Percentiles rank a stretch among this genome's conserved stretches.
Evolutionary conservation across 129 eudicot genomes (phyloP).

Genomic region (Deinandra increscens): DNA sequence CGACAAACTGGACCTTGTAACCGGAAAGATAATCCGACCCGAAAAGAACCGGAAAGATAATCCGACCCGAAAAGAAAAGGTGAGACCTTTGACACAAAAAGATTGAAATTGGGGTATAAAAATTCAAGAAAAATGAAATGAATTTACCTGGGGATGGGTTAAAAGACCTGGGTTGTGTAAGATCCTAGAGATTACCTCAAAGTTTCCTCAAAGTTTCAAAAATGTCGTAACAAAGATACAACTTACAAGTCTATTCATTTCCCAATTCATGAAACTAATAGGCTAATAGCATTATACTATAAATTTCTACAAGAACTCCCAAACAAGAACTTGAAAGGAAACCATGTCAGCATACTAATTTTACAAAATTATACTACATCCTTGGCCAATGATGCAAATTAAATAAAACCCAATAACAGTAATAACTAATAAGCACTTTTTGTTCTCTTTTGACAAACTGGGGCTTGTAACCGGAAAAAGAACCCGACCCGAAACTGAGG

Average conservation of each 20-base stretch:
- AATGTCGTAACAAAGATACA: not conserved
- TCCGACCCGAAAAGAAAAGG: constrained; percentile 25
- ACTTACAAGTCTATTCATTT: not conserved
- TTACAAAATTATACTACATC: not conserved
- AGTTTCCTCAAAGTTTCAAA: too few relatives aligned
- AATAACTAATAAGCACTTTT: not conserved
- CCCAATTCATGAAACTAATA: constrained; percentile 2
- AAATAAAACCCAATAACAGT: constrained; percentile 5
- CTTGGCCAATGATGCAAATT: constrained; percentile 3
- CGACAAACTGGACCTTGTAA: not conserved
- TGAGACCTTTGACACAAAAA: constrained; percentile 9
- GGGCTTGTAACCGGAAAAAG: not conserved
- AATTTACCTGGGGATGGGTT: constrained; percentile 54
- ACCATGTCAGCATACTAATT: not conserved
- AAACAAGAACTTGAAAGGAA: not conserved
- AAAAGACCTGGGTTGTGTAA: constrained; percentile 82
- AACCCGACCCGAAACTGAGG: not conserved
- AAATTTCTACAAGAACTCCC: constrained; percentile 8
- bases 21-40: constrained; percentile 14
- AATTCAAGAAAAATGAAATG: not conserved
- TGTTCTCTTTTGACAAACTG: not conserved
- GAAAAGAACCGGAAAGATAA: not conserved
- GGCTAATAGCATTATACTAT: not conserved
- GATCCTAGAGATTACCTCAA: too few relatives aligned
- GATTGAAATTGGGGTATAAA: not conserved